phyloP scores from a whole-genome alignment of 192 early-diverging fungal species.

The Geosiphon pyriformis region DNA sequence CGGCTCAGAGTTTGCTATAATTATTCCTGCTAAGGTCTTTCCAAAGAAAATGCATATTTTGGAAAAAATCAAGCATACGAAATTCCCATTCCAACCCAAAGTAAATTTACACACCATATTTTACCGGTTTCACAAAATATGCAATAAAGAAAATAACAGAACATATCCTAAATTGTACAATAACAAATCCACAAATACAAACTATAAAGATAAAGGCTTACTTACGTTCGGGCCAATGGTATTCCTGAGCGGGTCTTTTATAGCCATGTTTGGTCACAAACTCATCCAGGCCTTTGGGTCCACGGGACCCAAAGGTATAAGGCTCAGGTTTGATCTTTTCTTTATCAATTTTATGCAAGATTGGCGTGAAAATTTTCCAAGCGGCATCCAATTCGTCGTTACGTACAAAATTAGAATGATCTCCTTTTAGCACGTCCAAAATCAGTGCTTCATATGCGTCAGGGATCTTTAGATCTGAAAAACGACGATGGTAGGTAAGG shows the following conservation, averaged over 20 bases:
- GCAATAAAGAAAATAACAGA: too few species aligned
- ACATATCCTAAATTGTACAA: too few species aligned
- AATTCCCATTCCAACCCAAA: too few species aligned
- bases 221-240: constrained; percentile 43
- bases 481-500: constrained; percentile 86
- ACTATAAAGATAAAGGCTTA: too few species aligned
- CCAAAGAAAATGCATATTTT: too few species aligned
- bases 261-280: constrained; percentile 64
- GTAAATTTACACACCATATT: too few species aligned
- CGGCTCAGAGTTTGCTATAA: too few species aligned
- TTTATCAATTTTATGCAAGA: constrained; percentile 76
- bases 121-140: too few species aligned
- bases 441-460: constrained; percentile 98
- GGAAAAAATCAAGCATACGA: too few species aligned
- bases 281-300: constrained; percentile 69
- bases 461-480: constrained; percentile 84
- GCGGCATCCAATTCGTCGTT: constrained; percentile 91
- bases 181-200: too few species aligned
- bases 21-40: too few species aligned
- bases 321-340: constrained; percentile 46
- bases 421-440: constrained; percentile 84
- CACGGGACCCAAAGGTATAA: constrained; percentile 80
- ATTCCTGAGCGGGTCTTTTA: constrained; percentile 33
- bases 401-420: constrained; percentile 94
- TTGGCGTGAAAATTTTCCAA: constrained; percentile 97